Percentiles rank a stretch among this genome's conserved stretches.
These are phyloP conservation scores for Podila clonocystis DNA, from an alignment of 192 early-diverging fungal genomes.

Conservation along the genomic window DNA sequence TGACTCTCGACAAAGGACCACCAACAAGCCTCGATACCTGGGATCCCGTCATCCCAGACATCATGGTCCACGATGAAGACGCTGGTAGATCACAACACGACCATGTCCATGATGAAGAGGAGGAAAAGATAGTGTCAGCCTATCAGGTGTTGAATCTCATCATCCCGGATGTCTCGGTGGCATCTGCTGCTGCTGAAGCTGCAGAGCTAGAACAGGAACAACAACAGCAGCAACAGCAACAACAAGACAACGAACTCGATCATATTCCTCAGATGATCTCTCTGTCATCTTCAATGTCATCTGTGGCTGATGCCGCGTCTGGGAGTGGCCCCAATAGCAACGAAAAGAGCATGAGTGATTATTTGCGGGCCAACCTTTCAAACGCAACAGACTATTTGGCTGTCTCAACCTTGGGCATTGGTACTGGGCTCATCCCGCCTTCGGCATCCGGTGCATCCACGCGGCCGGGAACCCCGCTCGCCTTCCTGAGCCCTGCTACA, in stretches of 20 bases:
- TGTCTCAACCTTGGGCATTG: conserved; percentile 20
- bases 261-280: background rate
- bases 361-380: conserved; percentile 11
- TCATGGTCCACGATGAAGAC: conserved; percentile 42
- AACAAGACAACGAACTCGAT: background rate
- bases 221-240: conserved; percentile 24
- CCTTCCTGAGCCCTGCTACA: background rate
- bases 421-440: conserved; percentile 29
- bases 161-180: conserved; percentile 48
- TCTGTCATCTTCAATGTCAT: background rate
- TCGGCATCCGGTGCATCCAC: conserved; percentile 32
- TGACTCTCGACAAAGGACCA: conserved; percentile 41
- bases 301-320: background rate
- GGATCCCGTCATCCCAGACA: conserved; percentile 48
- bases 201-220: conserved; percentile 35
- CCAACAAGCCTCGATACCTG: conserved; percentile 45
- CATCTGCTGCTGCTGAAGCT: conserved; percentile 31
- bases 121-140: conserved; percentile 46
- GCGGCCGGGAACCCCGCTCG: conserved; percentile 25
- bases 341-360: conserved; percentile 28
- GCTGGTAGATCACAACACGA: background rate
- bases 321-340: conserved; percentile 1
- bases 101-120: conserved; percentile 32
- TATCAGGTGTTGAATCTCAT: conserved; percentile 46
- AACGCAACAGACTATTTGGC: conserved; percentile 28